These are phyloP conservation scores for Phanerochaete sordida DNA, from an alignment of 768 basidiomycete species.

Conservation along the genomic window DNA sequence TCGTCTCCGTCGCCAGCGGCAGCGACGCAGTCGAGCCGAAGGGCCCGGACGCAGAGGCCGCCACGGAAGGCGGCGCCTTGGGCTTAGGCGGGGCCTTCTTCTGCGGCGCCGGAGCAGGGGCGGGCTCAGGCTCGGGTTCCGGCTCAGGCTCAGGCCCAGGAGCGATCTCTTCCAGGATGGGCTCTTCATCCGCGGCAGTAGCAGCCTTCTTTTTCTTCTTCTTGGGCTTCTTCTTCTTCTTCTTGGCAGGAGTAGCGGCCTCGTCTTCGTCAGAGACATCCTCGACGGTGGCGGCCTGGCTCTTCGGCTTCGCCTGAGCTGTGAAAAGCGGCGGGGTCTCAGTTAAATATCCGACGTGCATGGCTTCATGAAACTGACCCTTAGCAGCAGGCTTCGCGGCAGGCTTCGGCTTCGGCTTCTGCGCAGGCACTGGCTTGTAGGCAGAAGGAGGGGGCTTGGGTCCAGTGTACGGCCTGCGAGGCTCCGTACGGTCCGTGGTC, in stretches of 20 bases:
- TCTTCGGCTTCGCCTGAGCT: slow-evolving; percentile 24
- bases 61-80: too few relatives aligned
- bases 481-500: slow-evolving; percentile 31
- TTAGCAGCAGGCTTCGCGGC: not conserved
- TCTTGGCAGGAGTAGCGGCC: slow-evolving; percentile 45
- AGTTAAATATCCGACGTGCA: not conserved
- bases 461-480: slow-evolving; percentile 21
- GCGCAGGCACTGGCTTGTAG: not conserved
- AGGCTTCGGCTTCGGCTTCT: not conserved
- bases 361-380: not conserved
- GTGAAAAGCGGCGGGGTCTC: not conserved
- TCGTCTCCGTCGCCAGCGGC: slow-evolving; percentile 43
- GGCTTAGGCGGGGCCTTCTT: slow-evolving; percentile 5
- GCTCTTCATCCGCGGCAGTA: slow-evolving; percentile 40
- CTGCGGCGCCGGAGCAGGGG: not conserved
- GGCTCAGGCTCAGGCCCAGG: slow-evolving; percentile 13
- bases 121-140: not conserved
- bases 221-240: slow-evolving; percentile 75
- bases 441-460: slow-evolving; percentile 7
- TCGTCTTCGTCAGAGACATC: slow-evolving; percentile 73
- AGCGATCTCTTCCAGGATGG: slow-evolving; percentile 62
- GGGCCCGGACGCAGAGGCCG: slow-evolving; percentile 12
- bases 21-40: slow-evolving; percentile 36
- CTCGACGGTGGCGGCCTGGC: slow-evolving; percentile 55
- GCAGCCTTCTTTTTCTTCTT: slow-evolving; percentile 64